These are phyloP conservation scores for Nicotiana sylvestris DNA, from an alignment of 257 asterid species.

Conservation along the genomic window DNA sequence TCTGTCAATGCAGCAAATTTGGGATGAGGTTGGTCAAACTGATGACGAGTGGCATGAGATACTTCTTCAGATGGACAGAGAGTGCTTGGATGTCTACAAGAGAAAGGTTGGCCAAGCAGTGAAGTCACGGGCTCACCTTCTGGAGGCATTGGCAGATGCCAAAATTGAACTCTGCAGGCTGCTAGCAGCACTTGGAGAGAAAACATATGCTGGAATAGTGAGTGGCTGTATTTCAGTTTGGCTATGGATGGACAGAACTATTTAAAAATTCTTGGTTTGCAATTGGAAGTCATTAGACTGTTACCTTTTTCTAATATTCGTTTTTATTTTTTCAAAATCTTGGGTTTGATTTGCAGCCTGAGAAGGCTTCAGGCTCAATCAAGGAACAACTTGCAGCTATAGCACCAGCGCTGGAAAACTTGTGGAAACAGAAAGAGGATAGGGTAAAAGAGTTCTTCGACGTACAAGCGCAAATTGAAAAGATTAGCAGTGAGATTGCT, in stretches of 20 bases:
- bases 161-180: conserved; percentile 79
- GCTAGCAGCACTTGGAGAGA: conserved; percentile 75
- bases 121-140: conserved; percentile 68
- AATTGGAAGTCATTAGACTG: background rate
- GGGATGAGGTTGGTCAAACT: conserved; percentile 93
- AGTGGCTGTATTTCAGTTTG: conserved; percentile 24
- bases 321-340: background rate
- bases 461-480: conserved; percentile 79
- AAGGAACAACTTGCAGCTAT: conserved; percentile 89
- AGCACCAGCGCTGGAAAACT: conserved; percentile 77
- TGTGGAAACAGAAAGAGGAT: conserved; percentile 79
- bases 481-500: conserved; percentile 68
- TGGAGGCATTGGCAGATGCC: conserved; percentile 80
- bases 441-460: conserved; percentile 70
- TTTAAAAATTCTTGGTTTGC: background rate
- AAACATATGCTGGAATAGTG: conserved; percentile 59
- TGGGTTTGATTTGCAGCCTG: conserved; percentile 49
- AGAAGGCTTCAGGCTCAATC: conserved; percentile 71
- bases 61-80: conserved; percentile 81
- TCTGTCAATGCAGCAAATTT: conserved; percentile 57
- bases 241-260: background rate
- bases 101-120: conserved; percentile 87
- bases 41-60: conserved; percentile 73
- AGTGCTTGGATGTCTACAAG: conserved; percentile 85
- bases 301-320: background rate